Conservation (phyloP, 768 basidiomycete genomes). For the Clavaria fumosa region DNA sequence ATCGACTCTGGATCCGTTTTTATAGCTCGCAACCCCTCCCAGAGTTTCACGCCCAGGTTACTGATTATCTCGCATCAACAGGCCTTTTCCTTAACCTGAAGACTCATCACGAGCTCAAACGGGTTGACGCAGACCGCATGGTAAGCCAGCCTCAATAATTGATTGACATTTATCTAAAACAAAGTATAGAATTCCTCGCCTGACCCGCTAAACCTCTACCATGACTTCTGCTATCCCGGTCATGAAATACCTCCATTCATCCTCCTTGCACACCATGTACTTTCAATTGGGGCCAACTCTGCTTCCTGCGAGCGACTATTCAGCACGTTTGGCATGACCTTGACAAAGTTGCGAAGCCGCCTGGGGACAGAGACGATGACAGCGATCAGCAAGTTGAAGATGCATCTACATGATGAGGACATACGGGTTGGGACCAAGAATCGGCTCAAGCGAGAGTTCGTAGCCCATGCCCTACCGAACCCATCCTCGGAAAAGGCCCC, state of each 20-base stretch:
- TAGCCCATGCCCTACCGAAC: not conserved
- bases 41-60: not conserved
- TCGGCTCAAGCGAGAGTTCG: slow-evolving; percentile 1
- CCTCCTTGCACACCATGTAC: slow-evolving; percentile 11
- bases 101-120: not conserved
- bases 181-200: not conserved
- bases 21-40: not conserved
- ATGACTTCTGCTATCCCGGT: slow-evolving; percentile 5
- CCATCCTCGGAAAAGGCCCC: not conserved
- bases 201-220: slow-evolving; percentile 9
- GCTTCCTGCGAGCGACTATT: slow-evolving; percentile 19
- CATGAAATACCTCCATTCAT: slow-evolving; percentile 9
- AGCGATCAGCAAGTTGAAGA: slow-evolving; percentile 15
- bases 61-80: slow-evolving; percentile 1
- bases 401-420: slow-evolving; percentile 18
- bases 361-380: slow-evolving; percentile 12
- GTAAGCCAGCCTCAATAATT: not conserved
- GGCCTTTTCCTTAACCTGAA: not conserved
- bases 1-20: slow-evolving; percentile 10
- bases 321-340: slow-evolving; percentile 18
- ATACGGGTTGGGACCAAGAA: slow-evolving; percentile 4
- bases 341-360: slow-evolving; percentile 15
- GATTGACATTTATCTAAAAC: not conserved
- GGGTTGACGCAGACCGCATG: not conserved
- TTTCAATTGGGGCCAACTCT: slow-evolving; percentile 17